A percentile compares a stretch with the other conserved stretches of the same genome.
Conservation (phyloP, 2,329 filamentous ascomycete genomes). For the Xylariaceae sp. region DNA sequence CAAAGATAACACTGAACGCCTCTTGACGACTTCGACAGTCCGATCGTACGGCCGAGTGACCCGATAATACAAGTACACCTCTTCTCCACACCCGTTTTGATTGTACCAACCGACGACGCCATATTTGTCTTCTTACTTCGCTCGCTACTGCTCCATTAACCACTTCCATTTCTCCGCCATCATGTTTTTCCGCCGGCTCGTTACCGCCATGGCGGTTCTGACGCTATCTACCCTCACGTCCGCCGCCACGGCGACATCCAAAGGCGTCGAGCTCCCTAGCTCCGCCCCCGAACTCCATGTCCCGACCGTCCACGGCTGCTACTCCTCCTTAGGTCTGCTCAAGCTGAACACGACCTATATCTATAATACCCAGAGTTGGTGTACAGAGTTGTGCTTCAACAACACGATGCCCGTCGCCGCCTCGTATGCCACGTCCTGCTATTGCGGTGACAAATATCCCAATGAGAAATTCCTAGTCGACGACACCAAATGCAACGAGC, state of each 20-base stretch:
- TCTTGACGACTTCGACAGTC: not conserved
- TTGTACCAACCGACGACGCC: too few relatives aligned
- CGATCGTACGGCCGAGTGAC: not conserved
- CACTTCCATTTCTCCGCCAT: too few relatives aligned
- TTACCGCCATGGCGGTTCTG: slow-evolving; percentile 25
- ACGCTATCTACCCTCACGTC: slow-evolving; percentile 21
- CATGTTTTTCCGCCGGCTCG: not conserved
- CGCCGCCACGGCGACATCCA: slow-evolving; percentile 7
- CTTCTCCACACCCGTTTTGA: too few relatives aligned
- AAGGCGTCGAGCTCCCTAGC: slow-evolving; percentile 33
- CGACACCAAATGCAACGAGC: slow-evolving; percentile 58
- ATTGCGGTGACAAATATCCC: slow-evolving; percentile 69
- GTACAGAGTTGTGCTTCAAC: slow-evolving; percentile 38
- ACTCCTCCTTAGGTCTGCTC: slow-evolving; percentile 39
- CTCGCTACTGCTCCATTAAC: too few relatives aligned
- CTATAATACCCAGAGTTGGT: slow-evolving; percentile 42
- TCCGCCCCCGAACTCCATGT: slow-evolving; percentile 32
- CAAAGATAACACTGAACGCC: too few relatives aligned
- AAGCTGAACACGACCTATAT: slow-evolving; percentile 14
- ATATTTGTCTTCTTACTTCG: too few relatives aligned
- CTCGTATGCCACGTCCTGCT: slow-evolving; percentile 61
- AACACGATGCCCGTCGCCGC: slow-evolving; percentile 56
- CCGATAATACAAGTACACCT: too few relatives aligned
- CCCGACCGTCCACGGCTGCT: slow-evolving; percentile 50
- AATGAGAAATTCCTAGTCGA: slow-evolving; percentile 49